phyloP scores from a whole-genome alignment of 805 yeast species.

The Candida nanaspora region DNA sequence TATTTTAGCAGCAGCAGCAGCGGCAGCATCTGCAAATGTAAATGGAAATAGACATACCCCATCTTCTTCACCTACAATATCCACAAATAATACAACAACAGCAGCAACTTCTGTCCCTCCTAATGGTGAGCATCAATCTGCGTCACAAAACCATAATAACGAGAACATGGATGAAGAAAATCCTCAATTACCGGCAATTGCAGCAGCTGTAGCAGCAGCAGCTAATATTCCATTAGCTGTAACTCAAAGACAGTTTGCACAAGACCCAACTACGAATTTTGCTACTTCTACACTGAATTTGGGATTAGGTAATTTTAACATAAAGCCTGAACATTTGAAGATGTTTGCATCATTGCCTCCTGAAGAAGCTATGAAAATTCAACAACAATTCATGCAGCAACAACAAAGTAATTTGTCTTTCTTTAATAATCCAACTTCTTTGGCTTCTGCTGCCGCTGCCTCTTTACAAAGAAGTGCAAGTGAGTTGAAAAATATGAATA shows the following conservation, averaged over 20 bases:
- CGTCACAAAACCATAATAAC: too few species aligned
- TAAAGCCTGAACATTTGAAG: neutral
- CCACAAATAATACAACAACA: too few species aligned
- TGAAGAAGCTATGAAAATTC: conserved; percentile 6
- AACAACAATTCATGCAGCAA: conserved; percentile 3
- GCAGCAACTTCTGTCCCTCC: too few species aligned
- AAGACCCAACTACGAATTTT: neutral
- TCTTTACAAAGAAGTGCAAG: too few species aligned
- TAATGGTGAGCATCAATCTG: too few species aligned
- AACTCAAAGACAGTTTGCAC: neutral
- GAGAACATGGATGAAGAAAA: neutral
- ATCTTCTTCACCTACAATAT: too few species aligned
- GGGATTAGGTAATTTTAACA: neutral
- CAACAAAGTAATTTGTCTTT: too few species aligned
- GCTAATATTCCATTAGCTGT: neutral
- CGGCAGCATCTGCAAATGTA: neutral
- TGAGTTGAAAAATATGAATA: too few species aligned
- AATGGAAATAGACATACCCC: neutral
- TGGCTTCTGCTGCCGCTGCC: too few species aligned
- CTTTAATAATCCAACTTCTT: too few species aligned
- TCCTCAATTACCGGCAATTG: neutral
- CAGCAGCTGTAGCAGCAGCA: neutral
- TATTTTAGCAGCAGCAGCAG: conserved; percentile 2
- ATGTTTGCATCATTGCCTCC: conserved; percentile 2
- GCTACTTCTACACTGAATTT: neutral